A percentile compares a stretch with the other conserved stretches of the same genome.
phyloP scores from a whole-genome alignment of 139 green algal genomes.

The Astrephomene gubernaculifera region DNA sequence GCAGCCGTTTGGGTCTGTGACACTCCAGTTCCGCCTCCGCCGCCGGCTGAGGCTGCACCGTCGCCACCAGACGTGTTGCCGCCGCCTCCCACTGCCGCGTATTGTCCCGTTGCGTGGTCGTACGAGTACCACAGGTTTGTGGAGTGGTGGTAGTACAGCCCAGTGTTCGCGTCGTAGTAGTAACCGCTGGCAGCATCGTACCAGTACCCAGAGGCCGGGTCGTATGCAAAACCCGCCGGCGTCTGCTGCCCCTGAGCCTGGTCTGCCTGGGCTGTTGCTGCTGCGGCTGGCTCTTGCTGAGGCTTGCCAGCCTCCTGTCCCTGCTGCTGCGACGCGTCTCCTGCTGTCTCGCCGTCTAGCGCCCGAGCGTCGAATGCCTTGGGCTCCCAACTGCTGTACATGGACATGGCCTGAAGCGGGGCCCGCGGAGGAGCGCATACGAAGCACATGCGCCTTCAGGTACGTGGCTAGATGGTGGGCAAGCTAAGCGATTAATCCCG shows the following conservation, averaged over 20 bases:
- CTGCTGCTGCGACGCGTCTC: not conserved
- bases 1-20: not conserved
- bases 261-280: not conserved
- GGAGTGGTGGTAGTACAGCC: constrained; percentile 65
- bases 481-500: too few relatives aligned
- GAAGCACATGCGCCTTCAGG: too few relatives aligned
- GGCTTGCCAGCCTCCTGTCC: not conserved
- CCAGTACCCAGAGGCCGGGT: constrained; percentile 73
- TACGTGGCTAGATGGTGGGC: too few relatives aligned
- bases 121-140: constrained; percentile 69
- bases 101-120: constrained; percentile 64
- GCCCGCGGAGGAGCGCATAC: not conserved
- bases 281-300: not conserved
- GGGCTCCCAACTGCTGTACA: constrained; percentile 43
- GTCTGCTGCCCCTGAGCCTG: constrained; percentile 16
- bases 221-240: constrained; percentile 62
- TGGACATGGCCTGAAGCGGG: constrained; percentile 52
- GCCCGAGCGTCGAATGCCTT: constrained; percentile 17
- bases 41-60: not conserved
- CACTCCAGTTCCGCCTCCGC: not conserved
- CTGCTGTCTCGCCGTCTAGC: not conserved
- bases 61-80: not conserved
- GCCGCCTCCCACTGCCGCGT: constrained; percentile 39
- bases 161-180: constrained; percentile 81
- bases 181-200: constrained; percentile 74